Base-by-base conservation (phyloP, 768 basidiomycete species). In the Macrolepiota fuliginosa region DNA sequence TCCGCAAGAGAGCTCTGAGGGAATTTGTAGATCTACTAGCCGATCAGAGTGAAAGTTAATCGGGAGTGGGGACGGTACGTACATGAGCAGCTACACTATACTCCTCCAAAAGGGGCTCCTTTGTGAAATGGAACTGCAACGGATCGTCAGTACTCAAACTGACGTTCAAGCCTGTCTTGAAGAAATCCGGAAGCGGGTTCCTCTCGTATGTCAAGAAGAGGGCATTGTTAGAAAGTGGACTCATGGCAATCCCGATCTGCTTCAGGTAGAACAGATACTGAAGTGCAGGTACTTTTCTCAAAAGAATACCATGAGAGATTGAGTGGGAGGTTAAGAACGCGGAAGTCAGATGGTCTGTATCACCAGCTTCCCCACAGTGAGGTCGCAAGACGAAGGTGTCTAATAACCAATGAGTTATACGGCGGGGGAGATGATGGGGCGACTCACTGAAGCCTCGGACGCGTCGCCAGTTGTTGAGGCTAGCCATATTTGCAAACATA, bases 191-290 rank as follows among this genome's bases (percentile, higher is more conserved):
- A 40, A 99, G 83, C 0, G 97, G 97, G 70, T 99, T 99, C 46
- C 97, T 82, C 76, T 99, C 97, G 68, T 98, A 98, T 2, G 92
- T 90, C 70, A 99, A 79, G 79, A 99, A 99, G 39, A 99, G 78
- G 1, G 97, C 95, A 66, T 99, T 99, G 72, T 99, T 99, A 74
- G 94, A 97, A 50, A 99, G 76, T 2, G 97, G 97, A 69, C 93
- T 95, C 97, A 99, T 99, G 1, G 97, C 97, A 17, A 99, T 84
- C 32, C 97, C 96, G 64, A 98, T 98, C 77, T 98, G 97, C 75
- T 94, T 96, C 65, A 99, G 81, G 73, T 98, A 99, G 77, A 95
- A 99, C 13, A 99, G 84, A 71, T 99, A 99, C 70, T 96, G 94
- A 50, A 99, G 76, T 1, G 96, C 96, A 0, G 97, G 97, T 4